A percentile compares a stretch with the other conserved stretches of the same genome.
Conservation (phyloP, 208 protist genomes). For the Trichomonas vaginalis region DNA sequence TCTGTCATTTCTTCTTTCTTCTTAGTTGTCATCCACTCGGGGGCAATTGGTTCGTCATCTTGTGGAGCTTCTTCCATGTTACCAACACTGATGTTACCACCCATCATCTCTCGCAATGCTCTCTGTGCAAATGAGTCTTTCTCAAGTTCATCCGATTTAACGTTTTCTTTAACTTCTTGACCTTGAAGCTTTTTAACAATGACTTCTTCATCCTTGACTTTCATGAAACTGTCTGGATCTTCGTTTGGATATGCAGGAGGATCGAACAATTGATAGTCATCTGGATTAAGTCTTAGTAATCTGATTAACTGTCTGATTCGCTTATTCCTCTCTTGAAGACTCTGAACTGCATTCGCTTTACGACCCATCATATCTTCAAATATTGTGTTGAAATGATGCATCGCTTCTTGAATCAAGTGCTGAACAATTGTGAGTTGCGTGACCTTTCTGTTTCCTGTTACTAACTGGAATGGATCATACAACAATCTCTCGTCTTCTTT, state of each 20-base stretch:
- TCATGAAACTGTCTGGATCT: not conserved
- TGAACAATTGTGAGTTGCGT: not conserved
- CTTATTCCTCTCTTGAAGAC: not conserved
- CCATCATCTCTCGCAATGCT: not conserved
- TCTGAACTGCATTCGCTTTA: not conserved
- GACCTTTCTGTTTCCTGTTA: not conserved
- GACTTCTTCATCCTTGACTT: not conserved
- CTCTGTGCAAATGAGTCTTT: slow-evolving; percentile 6
- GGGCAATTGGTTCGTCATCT: not conserved
- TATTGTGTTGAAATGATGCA: not conserved
- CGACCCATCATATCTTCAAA: not conserved
- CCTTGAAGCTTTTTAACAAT: not conserved
- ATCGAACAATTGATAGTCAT: not conserved
- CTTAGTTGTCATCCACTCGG: not conserved
- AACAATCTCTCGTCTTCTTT: not conserved
- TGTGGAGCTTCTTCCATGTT: slow-evolving; percentile 12
- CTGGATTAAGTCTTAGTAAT: not conserved
- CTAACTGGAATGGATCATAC: not conserved
- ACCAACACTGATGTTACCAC: not conserved
- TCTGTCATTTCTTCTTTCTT: slow-evolving; percentile 18
- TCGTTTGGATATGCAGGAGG: not conserved
- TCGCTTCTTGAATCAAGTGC: not conserved
- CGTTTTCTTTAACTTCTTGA: not conserved
- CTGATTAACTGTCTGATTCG: not conserved
- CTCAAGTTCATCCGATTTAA: not conserved